Percentiles rank a stretch among this genome's conserved stretches.
Evolutionary conservation across 495 filamentous ascomycete genomes (phyloP).

Genomic region (Melanomma pulvis-pyrius): DNA sequence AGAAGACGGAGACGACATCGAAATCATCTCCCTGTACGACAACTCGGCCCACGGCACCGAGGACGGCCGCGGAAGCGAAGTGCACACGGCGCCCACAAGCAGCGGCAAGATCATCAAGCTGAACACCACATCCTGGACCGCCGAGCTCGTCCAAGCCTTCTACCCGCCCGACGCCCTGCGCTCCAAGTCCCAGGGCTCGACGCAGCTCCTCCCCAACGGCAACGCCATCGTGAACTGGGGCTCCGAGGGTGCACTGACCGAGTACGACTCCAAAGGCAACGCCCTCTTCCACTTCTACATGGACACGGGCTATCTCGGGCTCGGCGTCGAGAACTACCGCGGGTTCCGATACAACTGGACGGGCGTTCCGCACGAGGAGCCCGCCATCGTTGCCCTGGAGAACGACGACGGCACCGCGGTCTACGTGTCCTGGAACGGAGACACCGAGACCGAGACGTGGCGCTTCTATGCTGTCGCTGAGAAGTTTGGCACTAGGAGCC

Average conservation of each 20-base stretch:
- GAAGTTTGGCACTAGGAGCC: conserved; percentile 42
- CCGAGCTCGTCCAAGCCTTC: conserved; percentile 46
- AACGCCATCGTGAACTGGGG: conserved; percentile 57
- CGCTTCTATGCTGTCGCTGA: conserved; percentile 46
- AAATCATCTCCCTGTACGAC: conserved; percentile 46
- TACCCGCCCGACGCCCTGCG: conserved; percentile 41
- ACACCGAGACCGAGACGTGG: conserved; percentile 49
- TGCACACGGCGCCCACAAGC: conserved; percentile 40
- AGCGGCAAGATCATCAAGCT: conserved; percentile 53
- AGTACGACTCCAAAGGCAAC: conserved; percentile 46
- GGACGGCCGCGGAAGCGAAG: conserved; percentile 26
- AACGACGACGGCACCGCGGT: conserved; percentile 41
- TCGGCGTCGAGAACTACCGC: conserved; percentile 37
- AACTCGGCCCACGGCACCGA: conserved; percentile 43
- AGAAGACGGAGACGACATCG: conserved; percentile 16
- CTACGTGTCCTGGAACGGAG: conserved; percentile 53
- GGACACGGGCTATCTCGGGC: conserved; percentile 15
- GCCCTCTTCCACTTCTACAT: conserved; percentile 30
- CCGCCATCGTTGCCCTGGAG: conserved; percentile 43
- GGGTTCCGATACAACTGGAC: conserved; percentile 36
- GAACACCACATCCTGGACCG: conserved; percentile 49
- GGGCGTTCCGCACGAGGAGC: conserved; percentile 28
- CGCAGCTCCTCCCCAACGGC: conserved; percentile 51
- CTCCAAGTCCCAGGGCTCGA: conserved; percentile 52
- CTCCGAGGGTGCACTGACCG: conserved; percentile 52